Percentiles rank a stretch among this genome's conserved stretches.
Evolutionary conservation across 345 rosid species (phyloP).

Genomic region (Moricandia moricandioides): DNA sequence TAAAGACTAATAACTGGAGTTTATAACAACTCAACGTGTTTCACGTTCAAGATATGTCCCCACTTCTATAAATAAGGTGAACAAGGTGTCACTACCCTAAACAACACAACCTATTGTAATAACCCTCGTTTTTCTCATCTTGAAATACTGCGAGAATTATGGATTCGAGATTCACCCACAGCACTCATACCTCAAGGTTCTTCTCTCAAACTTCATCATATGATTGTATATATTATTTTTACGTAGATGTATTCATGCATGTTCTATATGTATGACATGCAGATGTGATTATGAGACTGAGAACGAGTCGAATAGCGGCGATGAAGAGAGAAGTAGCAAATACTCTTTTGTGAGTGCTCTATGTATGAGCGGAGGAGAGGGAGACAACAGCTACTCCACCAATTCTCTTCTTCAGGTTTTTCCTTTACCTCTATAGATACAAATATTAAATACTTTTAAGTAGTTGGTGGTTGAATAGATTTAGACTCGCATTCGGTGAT

Average conservation of each 20-base stretch:
- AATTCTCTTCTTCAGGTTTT: conserved; percentile 31
- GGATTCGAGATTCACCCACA: conserved; percentile 8
- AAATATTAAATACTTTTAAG: not conserved
- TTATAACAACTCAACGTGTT: conserved; percentile 13
- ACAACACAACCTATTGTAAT: not conserved
- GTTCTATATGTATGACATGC: not conserved
- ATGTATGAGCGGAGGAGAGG: conserved; percentile 30
- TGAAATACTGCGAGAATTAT: not conserved
- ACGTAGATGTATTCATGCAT: not conserved
- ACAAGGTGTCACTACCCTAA: not conserved
- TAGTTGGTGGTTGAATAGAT: not conserved
- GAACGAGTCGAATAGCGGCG: not conserved
- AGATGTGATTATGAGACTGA: not conserved
- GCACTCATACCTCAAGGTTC: conserved; percentile 1
- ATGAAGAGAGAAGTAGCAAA: not conserved
- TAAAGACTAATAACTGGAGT: not conserved
- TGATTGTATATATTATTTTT: not conserved
- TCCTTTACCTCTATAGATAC: not conserved
- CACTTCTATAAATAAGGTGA: conserved; percentile 9
- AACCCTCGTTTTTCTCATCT: not conserved
- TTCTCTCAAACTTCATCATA: not conserved
- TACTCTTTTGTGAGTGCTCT: conserved; percentile 16
- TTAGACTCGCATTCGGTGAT: not conserved
- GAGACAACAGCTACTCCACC: conserved; percentile 24
- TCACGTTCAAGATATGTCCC: conserved; percentile 32